phyloP scores from a whole-genome alignment of 768 basidiomycete genomes.

The Lactarius hengduanensis region DNA sequence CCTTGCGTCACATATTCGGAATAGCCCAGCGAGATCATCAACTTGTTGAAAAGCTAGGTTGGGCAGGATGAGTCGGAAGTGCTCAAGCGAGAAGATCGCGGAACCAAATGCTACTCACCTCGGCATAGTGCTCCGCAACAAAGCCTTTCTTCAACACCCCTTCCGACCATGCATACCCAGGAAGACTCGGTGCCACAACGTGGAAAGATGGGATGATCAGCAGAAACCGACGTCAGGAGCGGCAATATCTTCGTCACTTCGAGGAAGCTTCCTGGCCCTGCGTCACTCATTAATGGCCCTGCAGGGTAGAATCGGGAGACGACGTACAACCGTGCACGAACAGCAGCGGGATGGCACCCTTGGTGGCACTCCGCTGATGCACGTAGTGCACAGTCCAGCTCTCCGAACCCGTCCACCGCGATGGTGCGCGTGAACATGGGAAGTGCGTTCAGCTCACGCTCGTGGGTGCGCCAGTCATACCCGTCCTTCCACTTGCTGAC shows the following conservation, averaged over 20 bases:
- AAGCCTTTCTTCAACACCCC: constrained; percentile 50
- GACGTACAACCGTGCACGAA: constrained; percentile 57
- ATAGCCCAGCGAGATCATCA: constrained; percentile 37
- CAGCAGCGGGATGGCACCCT: constrained; percentile 49
- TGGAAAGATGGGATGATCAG: constrained; percentile 51
- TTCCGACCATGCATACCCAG: constrained; percentile 55
- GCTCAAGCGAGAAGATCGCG: not conserved
- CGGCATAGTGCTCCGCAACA: constrained; percentile 45
- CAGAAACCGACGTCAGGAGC: constrained; percentile 39
- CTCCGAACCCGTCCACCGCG: too few species aligned
- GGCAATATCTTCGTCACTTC: constrained; percentile 53
- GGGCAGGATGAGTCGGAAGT: not conserved
- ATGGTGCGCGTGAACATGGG: too few species aligned
- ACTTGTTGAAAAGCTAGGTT: constrained; percentile 31
- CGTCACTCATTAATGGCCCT: not conserved
- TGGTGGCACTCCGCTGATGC: constrained; percentile 36
- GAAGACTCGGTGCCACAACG: constrained; percentile 50
- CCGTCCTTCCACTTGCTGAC: too few species aligned
- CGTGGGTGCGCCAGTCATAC: too few species aligned
- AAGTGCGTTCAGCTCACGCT: too few species aligned
- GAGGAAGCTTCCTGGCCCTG: constrained; percentile 56
- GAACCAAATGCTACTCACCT: constrained; percentile 34
- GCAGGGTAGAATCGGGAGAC: not conserved
- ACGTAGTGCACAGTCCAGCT: not conserved
- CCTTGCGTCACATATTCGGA: constrained; percentile 43